These are phyloP conservation scores for Stephanodiscus triporus DNA, from an alignment of 108 stramenopile species.

Conservation along the genomic window DNA sequence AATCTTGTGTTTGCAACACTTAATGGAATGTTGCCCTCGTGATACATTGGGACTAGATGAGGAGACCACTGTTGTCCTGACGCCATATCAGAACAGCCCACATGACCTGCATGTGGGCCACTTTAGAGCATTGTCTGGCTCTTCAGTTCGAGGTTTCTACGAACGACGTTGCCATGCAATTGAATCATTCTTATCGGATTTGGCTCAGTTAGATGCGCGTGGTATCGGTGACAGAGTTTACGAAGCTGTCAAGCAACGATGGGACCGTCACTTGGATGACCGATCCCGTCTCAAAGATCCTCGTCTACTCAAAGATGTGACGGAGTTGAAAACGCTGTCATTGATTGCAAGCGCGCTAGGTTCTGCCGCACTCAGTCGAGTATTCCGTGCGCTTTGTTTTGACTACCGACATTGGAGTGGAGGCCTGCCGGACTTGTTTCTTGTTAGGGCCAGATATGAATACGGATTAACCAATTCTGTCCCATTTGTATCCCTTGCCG, in stretches of 20 bases:
- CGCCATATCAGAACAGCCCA: slow-evolving; percentile 83
- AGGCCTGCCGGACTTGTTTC: slow-evolving; percentile 75
- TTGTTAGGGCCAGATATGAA: slow-evolving; percentile 47
- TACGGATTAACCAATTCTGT: slow-evolving; percentile 25
- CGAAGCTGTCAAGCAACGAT: slow-evolving; percentile 48
- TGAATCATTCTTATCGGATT: slow-evolving; percentile 52
- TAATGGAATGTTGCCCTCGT: background rate
- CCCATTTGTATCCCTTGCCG: slow-evolving; percentile 66
- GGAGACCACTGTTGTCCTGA: slow-evolving; percentile 57
- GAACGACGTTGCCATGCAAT: slow-evolving; percentile 51
- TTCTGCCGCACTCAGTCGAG: slow-evolving; percentile 59
- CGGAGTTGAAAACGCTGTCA: slow-evolving; percentile 67
- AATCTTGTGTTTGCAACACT: slow-evolving; percentile 57
- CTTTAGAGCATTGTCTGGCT: slow-evolving; percentile 3
- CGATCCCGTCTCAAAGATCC: slow-evolving; percentile 44
- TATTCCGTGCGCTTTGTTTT: slow-evolving; percentile 71
- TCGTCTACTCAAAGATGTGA: slow-evolving; percentile 55
- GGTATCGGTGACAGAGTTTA: slow-evolving; percentile 60
- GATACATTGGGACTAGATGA: slow-evolving; percentile 9
- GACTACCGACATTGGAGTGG: slow-evolving; percentile 88
- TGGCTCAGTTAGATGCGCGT: slow-evolving; percentile 44
- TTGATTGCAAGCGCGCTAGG: slow-evolving; percentile 78
- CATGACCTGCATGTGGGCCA: slow-evolving; percentile 83
- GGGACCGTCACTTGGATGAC: slow-evolving; percentile 28
- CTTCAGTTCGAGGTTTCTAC: slow-evolving; percentile 57